Conservation (phyloP, 768 basidiomycete species). For the Boletus sp. region DNA sequence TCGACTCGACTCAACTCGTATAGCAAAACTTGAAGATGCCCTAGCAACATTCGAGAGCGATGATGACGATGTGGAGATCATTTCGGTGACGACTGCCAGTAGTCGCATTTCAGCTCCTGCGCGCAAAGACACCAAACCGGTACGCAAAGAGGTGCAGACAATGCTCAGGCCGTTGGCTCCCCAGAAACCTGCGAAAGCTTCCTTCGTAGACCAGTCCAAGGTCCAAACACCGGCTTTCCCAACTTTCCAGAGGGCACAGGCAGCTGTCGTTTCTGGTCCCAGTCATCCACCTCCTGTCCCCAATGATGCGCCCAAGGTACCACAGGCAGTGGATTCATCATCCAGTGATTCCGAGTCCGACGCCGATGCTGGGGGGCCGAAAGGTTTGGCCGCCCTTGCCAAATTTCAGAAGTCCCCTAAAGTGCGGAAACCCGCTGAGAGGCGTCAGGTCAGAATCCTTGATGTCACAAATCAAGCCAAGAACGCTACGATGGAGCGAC, state of each 20-base stretch:
- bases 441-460: conserved; percentile 62
- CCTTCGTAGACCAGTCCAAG: conserved; percentile 30
- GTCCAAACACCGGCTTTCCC: conserved; percentile 41
- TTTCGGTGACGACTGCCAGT: conserved; percentile 37
- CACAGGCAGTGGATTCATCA: conserved; percentile 26
- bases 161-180: conserved; percentile 13
- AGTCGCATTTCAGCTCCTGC: conserved; percentile 11
- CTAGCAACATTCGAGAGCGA: conserved; percentile 67
- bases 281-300: conserved; percentile 29
- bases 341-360: conserved; percentile 51
- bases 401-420: conserved; percentile 62
- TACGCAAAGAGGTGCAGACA: conserved; percentile 22
- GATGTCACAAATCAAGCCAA: conserved; percentile 46
- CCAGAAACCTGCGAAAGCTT: conserved; percentile 14
- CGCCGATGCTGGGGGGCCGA: conserved; percentile 40
- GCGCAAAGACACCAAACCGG: conserved; percentile 12
- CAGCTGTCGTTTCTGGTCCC: conserved; percentile 30
- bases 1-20: conserved; percentile 51
- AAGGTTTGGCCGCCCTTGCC: conserved; percentile 51
- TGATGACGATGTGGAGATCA: conserved; percentile 55
- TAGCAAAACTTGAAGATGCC: conserved; percentile 65
- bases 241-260: conserved; percentile 40
- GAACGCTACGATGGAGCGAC: conserved; percentile 48
- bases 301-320: conserved; percentile 5
- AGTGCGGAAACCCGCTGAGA: conserved; percentile 54